Conservation (phyloP, 768 basidiomycete species). For the Hydnum rufescens region DNA sequence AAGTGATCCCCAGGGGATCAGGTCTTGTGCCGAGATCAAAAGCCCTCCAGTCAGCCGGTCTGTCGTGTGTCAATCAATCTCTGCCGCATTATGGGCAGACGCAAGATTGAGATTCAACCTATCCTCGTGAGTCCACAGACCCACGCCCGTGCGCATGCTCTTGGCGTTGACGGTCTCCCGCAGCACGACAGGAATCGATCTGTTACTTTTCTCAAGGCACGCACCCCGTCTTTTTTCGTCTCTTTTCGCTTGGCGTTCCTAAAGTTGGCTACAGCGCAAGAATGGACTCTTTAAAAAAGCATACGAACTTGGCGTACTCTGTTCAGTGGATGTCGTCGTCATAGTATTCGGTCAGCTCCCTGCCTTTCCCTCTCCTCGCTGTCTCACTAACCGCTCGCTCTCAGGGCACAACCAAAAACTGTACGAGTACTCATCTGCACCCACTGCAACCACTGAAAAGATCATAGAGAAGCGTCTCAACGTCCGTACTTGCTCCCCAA, state of each 20-base stretch:
- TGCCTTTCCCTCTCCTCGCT: no score
- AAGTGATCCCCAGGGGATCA: no score
- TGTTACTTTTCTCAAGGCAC: slow-evolving; percentile 77
- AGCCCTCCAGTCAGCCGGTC: no score
- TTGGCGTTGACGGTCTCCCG: slow-evolving; percentile 8
- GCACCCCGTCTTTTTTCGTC: slow-evolving; percentile 8
- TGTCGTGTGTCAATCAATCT: no score
- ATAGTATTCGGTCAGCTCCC: slow-evolving; percentile 51
- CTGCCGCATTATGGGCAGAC: slow-evolving; percentile 27
- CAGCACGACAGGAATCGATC: slow-evolving; percentile 85
- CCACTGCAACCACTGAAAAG: slow-evolving; percentile 32
- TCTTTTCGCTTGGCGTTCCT: neutral
- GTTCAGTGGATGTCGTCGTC: slow-evolving; percentile 74
- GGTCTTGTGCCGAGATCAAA: no score
- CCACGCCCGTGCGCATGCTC: neutral
- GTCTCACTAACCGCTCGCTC: slow-evolving; percentile 4
- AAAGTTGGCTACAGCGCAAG: slow-evolving; percentile 37
- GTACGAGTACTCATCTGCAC: slow-evolving; percentile 56
- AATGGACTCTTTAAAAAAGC: slow-evolving; percentile 84
- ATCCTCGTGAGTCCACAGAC: slow-evolving; percentile 38
- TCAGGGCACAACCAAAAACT: slow-evolving; percentile 61
- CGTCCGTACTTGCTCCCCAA: slow-evolving; percentile 17
- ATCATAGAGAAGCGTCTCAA: slow-evolving; percentile 50
- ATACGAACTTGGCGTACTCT: slow-evolving; percentile 77
- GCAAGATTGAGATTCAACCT: slow-evolving; percentile 70